Conservation (phyloP, 345 rosid genomes). For the Gossypium ekmanianum region DNA sequence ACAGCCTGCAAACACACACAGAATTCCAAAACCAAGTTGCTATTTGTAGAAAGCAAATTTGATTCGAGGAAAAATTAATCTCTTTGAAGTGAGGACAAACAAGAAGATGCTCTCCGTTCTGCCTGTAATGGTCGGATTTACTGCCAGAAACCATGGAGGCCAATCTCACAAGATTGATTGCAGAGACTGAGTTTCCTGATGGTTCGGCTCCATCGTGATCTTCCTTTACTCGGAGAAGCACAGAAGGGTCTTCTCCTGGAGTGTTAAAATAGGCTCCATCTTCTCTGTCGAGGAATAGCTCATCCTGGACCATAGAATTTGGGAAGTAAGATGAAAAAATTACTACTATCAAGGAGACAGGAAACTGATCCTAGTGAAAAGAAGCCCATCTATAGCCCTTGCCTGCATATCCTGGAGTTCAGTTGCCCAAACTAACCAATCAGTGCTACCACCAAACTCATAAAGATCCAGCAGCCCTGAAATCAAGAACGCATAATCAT, state of each 20-base stretch:
- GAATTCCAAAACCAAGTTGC: not conserved
- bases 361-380: not conserved
- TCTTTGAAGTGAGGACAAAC: slow-evolving; percentile 26
- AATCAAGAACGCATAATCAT: slow-evolving; percentile 90
- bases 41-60: not conserved
- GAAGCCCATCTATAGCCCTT: slow-evolving; percentile 15
- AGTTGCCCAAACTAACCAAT: slow-evolving; percentile 78
- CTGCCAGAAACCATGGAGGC: slow-evolving; percentile 59
- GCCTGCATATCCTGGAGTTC: slow-evolving; percentile 83
- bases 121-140: slow-evolving; percentile 51
- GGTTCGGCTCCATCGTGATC: slow-evolving; percentile 98
- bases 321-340: not conserved
- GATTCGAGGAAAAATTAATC: not conserved
- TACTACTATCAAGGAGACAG: not conserved
- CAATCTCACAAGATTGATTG: slow-evolving; percentile 75
- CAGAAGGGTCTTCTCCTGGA: slow-evolving; percentile 80
- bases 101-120: slow-evolving; percentile 73
- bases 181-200: slow-evolving; percentile 89
- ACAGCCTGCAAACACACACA: slow-evolving; percentile 53
- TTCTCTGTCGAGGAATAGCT: slow-evolving; percentile 77
- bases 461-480: slow-evolving; percentile 79
- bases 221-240: slow-evolving; percentile 91
- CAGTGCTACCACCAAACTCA: slow-evolving; percentile 58
- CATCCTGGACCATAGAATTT: slow-evolving; percentile 47
- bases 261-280: slow-evolving; percentile 95